A percentile compares a stretch with the other conserved stretches of the same genome.
These are phyloP conservation scores for Elaeis oleifera DNA, from an alignment of 202 grass and related monocot genomes.

Conservation along the genomic window DNA sequence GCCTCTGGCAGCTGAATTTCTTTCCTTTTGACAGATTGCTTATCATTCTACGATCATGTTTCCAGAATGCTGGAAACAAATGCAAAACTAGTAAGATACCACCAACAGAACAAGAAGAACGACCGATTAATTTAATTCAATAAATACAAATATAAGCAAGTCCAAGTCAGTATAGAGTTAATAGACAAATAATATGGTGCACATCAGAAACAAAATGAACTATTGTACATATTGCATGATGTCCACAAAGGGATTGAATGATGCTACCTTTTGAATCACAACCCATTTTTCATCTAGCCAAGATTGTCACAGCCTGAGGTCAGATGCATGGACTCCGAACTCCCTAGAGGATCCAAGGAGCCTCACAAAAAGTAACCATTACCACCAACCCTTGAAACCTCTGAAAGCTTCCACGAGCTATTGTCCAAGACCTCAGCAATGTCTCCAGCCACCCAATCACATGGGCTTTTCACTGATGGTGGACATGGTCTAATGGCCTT, in stretches of 20 bases:
- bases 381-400: slow-evolving; percentile 31
- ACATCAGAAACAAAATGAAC: too few relatives aligned
- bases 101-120: too few relatives aligned
- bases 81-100: too few relatives aligned
- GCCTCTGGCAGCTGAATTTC: slow-evolving; percentile 15
- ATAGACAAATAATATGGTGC: too few relatives aligned
- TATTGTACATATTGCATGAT: slow-evolving; percentile 7
- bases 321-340: slow-evolving; percentile 28
- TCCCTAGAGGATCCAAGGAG: slow-evolving; percentile 45
- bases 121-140: too few relatives aligned
- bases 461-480: slow-evolving; percentile 13
- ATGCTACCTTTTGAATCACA: slow-evolving; percentile 44
- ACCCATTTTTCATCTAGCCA: slow-evolving; percentile 63
- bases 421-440: slow-evolving; percentile 66
- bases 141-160: too few relatives aligned
- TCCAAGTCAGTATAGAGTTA: too few relatives aligned
- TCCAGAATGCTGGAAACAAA: slow-evolving; percentile 37
- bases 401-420: slow-evolving; percentile 66
- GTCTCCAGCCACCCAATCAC: slow-evolving; percentile 41
- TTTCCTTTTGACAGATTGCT: slow-evolving; percentile 31
- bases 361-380: slow-evolving; percentile 35
- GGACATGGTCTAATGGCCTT: slow-evolving; percentile 55
- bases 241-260: not conserved
- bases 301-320: slow-evolving; percentile 45
- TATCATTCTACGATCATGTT: slow-evolving; percentile 22